These are phyloP conservation scores for Populus hybrid DNA, from an alignment of 441 rosid species.

Conservation along the genomic window DNA sequence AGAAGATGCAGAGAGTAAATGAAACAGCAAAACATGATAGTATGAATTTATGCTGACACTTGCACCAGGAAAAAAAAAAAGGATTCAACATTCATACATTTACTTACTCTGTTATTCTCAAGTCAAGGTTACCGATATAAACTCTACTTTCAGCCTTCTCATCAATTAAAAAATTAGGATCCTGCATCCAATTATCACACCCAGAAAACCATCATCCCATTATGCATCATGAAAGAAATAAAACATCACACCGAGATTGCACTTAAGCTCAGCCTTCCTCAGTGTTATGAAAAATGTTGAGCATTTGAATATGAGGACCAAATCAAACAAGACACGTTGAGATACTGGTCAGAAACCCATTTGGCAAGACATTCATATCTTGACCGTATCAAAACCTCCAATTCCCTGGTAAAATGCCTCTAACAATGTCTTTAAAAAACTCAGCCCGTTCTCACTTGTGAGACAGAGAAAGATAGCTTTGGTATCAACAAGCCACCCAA, in stretches of 20 bases:
- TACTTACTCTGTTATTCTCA: slow-evolving; percentile 82
- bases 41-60: neutral
- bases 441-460: neutral
- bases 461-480: neutral
- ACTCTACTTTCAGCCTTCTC: slow-evolving; percentile 66
- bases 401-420: neutral
- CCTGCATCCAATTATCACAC: slow-evolving; percentile 39
- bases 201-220: neutral
- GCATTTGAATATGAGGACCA: neutral
- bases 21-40: neutral
- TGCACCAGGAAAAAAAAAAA: neutral
- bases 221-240: neutral
- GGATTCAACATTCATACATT: slow-evolving; percentile 1
- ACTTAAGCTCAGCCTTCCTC: neutral
- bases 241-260: neutral
- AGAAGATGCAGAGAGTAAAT: neutral
- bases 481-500: neutral
- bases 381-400: neutral
- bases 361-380: neutral
- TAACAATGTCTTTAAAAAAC: neutral
- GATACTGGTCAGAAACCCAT: neutral
- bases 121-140: slow-evolving; percentile 78
- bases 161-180: slow-evolving; percentile 40
- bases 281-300: neutral
- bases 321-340: too few relatives aligned